These are phyloP conservation scores for Wickerhamomyces bisporus DNA, from an alignment of 805 yeast species.

Conservation along the genomic window DNA sequence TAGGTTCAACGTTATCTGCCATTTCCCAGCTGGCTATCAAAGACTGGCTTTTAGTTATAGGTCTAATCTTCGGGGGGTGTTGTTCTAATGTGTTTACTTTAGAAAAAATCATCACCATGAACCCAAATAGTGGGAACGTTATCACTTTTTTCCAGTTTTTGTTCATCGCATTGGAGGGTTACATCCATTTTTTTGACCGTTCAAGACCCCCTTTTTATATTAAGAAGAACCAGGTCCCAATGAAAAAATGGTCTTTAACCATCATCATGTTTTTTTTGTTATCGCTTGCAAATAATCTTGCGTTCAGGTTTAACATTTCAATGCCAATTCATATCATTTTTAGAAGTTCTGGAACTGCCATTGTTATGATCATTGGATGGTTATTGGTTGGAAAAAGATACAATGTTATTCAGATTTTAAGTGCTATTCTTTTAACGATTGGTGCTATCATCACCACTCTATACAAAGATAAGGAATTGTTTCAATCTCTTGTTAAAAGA, in stretches of 20 bases:
- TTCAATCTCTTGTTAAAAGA: conserved; percentile 1
- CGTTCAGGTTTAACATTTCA: conserved; percentile 50
- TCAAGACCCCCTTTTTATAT: conserved; percentile 27
- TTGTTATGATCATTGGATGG: conserved; percentile 55
- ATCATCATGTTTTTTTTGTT: conserved; percentile 47
- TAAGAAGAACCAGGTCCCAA: conserved; percentile 34
- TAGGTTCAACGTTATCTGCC: conserved; percentile 1
- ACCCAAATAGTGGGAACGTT: conserved; percentile 39
- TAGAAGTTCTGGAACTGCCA: conserved; percentile 57
- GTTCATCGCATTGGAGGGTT: conserved; percentile 43
- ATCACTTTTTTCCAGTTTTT: conserved; percentile 57
- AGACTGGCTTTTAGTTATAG: conserved; percentile 19
- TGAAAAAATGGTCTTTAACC: conserved; percentile 38
- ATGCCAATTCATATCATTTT: conserved; percentile 65
- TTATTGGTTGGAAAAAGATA: conserved; percentile 42
- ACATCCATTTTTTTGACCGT: conserved; percentile 30
- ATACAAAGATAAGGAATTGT: conserved; percentile 12
- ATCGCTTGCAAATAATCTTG: conserved; percentile 52
- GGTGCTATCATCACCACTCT: conserved; percentile 36
- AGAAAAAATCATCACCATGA: conserved; percentile 42
- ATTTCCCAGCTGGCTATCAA: conserved; percentile 15
- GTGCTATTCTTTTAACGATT: conserved; percentile 45
- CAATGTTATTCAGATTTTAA: conserved; percentile 37
- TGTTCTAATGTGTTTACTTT: conserved; percentile 64
- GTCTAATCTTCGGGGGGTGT: conserved; percentile 63